phyloP scores from a whole-genome alignment of 441 rosid species.

The Arabidopsis lyrata region DNA sequence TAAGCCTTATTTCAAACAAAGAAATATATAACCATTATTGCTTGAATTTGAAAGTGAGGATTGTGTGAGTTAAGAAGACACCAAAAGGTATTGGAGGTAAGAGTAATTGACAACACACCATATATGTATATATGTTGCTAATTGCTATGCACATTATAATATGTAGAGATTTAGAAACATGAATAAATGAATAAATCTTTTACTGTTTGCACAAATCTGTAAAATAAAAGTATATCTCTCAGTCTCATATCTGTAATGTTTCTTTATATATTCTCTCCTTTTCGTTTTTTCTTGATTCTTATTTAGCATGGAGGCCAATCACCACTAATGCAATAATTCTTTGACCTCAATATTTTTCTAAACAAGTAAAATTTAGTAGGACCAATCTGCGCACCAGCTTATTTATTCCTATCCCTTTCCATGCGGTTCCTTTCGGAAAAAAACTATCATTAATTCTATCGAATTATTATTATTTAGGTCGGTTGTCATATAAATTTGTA shows the following conservation, averaged over 20 bases:
- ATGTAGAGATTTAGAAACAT: neutral
- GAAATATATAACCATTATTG: neutral
- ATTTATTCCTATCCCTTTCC: slow-evolving; percentile 33
- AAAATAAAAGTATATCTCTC: slow-evolving; percentile 1
- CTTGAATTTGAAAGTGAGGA: neutral
- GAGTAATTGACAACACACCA: neutral
- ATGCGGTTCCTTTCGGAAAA: slow-evolving; percentile 12
- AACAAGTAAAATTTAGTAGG: slow-evolving; percentile 32
- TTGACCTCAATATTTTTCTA: slow-evolving; percentile 35
- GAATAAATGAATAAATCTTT: neutral
- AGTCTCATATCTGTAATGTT: slow-evolving; percentile 19
- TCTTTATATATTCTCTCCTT: slow-evolving; percentile 30
- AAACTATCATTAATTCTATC: neutral
- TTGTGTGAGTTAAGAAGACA: neutral
- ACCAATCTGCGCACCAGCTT: slow-evolving; percentile 31
- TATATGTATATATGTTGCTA: too few species aligned
- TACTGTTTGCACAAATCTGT: slow-evolving; percentile 5
- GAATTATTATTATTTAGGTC: slow-evolving; percentile 1
- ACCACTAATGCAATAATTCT: slow-evolving; percentile 36
- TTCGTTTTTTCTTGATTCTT: slow-evolving; percentile 28
- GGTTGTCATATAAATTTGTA: neutral
- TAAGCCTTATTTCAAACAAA: neutral
- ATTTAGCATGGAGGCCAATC: slow-evolving; percentile 43
- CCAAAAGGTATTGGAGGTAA: neutral
- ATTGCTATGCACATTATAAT: too few species aligned